phyloP scores from a whole-genome alignment of 805 yeast genomes.

The Huiozyma naganishii region DNA sequence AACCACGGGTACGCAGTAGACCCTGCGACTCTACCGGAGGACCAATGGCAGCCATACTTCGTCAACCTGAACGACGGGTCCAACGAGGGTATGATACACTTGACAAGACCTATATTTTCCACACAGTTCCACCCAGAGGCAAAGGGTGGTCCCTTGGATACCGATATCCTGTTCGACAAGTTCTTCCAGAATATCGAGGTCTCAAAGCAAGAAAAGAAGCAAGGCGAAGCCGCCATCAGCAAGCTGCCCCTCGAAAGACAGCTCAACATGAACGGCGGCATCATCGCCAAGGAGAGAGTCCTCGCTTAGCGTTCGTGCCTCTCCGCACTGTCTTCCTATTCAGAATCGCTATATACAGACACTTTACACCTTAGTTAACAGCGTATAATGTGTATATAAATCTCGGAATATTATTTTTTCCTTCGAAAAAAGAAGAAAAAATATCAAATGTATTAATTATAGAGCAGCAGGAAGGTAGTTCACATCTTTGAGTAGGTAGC shows the following conservation, averaged over 20 bases:
- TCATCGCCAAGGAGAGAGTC: constrained; percentile 26
- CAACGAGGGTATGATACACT: constrained; percentile 95
- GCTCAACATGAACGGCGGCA: constrained; percentile 13
- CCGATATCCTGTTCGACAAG: constrained; percentile 82
- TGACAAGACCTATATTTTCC: constrained; percentile 78
- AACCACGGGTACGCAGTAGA: constrained; percentile 98
- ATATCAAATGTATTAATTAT: too few relatives aligned
- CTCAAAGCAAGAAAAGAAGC: constrained; percentile 35
- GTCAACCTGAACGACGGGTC: constrained; percentile 90
- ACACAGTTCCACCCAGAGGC: constrained; percentile 99
- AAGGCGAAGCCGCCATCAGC: background rate
- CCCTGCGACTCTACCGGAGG: constrained; percentile 57
- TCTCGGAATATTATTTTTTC: too few relatives aligned
- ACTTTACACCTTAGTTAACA: too few relatives aligned
- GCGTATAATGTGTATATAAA: too few relatives aligned
- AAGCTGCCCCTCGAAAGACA: constrained; percentile 16
- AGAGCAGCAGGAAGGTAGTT: too few relatives aligned
- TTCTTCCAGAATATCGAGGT: constrained; percentile 60
- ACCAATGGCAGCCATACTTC: constrained; percentile 72
- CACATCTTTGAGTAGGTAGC: too few relatives aligned
- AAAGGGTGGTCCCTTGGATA: constrained; percentile 96
- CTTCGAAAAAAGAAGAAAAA: too few relatives aligned
- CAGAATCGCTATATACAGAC: background rate
- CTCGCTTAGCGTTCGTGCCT: constrained; percentile 5
- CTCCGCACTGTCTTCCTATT: background rate